Conservation (phyloP, 805 yeast genomes). For the Candida railenensis region DNA sequence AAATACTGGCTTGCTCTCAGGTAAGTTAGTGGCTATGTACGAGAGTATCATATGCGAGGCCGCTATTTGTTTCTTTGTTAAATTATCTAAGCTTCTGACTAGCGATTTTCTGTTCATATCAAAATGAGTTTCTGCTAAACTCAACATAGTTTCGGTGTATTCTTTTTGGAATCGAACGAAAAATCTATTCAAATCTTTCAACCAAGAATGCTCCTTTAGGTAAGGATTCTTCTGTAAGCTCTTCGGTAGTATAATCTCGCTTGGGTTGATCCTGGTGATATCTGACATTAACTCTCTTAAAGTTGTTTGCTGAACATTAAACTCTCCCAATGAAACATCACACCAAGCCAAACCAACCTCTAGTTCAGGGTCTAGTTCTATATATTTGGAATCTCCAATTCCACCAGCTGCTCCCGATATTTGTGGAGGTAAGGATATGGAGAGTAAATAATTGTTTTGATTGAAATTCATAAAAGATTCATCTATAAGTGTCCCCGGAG, state of each 20-base stretch:
- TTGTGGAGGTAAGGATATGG: slow-evolving; percentile 58
- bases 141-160: slow-evolving; percentile 10
- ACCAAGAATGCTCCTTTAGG: slow-evolving; percentile 31
- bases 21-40: slow-evolving; percentile 74
- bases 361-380: slow-evolving; percentile 30
- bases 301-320: slow-evolving; percentile 64
- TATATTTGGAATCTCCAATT: background rate
- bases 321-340: slow-evolving; percentile 81
- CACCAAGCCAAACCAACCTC: slow-evolving; percentile 82
- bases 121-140: slow-evolving; percentile 31
- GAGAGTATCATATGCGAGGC: slow-evolving; percentile 56
- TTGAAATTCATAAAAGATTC: slow-evolving; percentile 77
- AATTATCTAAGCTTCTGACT: slow-evolving; percentile 26
- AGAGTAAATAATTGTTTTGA: slow-evolving; percentile 67
- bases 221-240: slow-evolving; percentile 37
- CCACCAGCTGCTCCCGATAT: slow-evolving; percentile 24
- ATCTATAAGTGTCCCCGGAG: slow-evolving; percentile 91
- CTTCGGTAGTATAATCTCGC: slow-evolving; percentile 67
- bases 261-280: slow-evolving; percentile 74
- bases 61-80: slow-evolving; percentile 50
- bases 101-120: slow-evolving; percentile 16
- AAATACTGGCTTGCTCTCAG: slow-evolving; percentile 60
- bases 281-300: slow-evolving; percentile 65
- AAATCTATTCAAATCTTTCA: slow-evolving; percentile 55
- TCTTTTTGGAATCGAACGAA: slow-evolving; percentile 52